phyloP scores from a whole-genome alignment of 164 flowering plant species.

The Magnolia changhungtana region DNA sequence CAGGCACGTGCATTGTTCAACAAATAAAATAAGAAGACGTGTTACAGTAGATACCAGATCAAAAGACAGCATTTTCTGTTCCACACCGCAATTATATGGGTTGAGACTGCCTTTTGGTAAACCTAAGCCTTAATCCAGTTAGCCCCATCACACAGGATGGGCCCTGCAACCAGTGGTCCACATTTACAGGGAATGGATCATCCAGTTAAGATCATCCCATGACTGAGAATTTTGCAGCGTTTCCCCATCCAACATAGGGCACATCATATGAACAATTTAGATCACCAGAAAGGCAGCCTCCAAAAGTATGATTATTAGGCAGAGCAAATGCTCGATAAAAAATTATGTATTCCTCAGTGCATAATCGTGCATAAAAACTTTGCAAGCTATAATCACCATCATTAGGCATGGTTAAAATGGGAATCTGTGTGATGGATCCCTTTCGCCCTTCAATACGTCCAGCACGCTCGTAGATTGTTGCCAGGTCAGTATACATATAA shows the following conservation, averaged over 20 bases:
- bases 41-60: too few relatives aligned
- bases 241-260: too few relatives aligned
- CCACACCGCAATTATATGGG: too few relatives aligned
- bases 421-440: slow-evolving; percentile 97
- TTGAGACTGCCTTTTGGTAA: too few relatives aligned
- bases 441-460: slow-evolving; percentile 97
- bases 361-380: neutral
- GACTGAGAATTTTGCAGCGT: too few relatives aligned
- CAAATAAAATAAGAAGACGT: neutral
- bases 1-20: neutral
- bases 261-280: neutral
- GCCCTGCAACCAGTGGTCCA: too few relatives aligned
- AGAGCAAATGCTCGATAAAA: neutral
- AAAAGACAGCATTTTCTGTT: neutral
- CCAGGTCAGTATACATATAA: slow-evolving; percentile 97
- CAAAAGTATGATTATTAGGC: neutral
- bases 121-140: too few relatives aligned
- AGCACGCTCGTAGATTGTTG: slow-evolving; percentile 96
- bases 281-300: neutral
- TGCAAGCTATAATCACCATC: slow-evolving; percentile 52
- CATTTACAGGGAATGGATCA: neutral
- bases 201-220: too few relatives aligned
- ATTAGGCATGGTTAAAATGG: slow-evolving; percentile 96
- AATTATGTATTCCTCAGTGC: neutral
- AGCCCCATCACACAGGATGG: too few relatives aligned